phyloP scores from a whole-genome alignment of 1,284 basidiomycete species.

The Ustilago esculenta region DNA sequence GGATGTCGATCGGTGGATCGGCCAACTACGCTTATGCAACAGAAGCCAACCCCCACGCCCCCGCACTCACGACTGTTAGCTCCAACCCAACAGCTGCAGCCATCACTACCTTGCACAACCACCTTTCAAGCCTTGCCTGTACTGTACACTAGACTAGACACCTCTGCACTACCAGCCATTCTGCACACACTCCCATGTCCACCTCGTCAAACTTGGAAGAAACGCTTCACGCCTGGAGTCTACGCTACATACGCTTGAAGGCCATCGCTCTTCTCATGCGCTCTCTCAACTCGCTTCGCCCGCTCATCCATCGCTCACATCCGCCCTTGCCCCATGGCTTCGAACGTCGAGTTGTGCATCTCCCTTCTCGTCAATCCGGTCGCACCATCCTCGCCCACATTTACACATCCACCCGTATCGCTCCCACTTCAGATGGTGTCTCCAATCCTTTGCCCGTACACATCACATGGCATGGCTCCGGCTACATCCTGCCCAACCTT shows the following conservation, averaged over 20 bases:
- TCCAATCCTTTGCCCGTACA: conserved; percentile 32
- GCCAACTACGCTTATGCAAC: no score
- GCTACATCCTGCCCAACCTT: conserved; percentile 42
- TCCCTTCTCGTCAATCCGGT: conserved; percentile 47
- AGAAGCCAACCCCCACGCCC: no score
- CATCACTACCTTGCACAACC: no score
- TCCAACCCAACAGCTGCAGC: no score
- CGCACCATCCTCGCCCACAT: conserved; percentile 44
- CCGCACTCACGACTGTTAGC: no score
- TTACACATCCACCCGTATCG: conserved; percentile 36
- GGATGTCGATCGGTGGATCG: no score
- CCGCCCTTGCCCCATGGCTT: conserved; percentile 19
- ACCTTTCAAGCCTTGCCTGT: no score
- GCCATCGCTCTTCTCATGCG: conserved; percentile 26
- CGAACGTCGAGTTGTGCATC: conserved; percentile 21
- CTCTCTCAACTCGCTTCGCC: conserved; percentile 12
- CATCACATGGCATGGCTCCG: conserved; percentile 42
- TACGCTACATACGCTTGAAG: conserved; percentile 30
- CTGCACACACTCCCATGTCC: background rate
- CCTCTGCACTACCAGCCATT: no score
- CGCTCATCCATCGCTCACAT: conserved; percentile 7
- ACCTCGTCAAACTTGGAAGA: conserved; percentile 6
- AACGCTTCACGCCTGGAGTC: conserved; percentile 27
- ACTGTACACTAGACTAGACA: no score
- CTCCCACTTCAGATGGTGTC: conserved; percentile 14